Base-by-base conservation (phyloP, 495 filamentous ascomycete genomes). In the Cryomyces antarcticus region DNA sequence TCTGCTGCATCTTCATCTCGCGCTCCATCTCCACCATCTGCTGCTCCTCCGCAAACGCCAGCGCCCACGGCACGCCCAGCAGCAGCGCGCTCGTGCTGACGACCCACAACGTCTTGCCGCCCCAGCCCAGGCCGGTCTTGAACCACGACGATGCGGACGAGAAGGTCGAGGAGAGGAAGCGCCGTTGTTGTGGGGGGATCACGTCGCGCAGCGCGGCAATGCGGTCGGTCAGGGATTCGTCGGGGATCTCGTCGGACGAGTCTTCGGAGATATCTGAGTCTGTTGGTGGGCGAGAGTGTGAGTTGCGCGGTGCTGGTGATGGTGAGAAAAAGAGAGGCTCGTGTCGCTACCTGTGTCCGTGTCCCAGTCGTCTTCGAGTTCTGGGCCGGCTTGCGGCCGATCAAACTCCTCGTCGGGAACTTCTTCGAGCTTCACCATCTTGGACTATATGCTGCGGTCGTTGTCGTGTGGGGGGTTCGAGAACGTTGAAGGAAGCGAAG, bases 391-490 rank as follows among this genome's bases (percentile, higher is more conserved):
- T 61, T 82, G 80, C 52, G 77, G 66, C 47, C 67, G 61, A 56
- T 74, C 65, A 69, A 95, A 93, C 61, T 89, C 83, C 66, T 93
- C 86, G 59, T 97, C 89, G 48, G 87, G 77, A 57, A 97, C 87
- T 65, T 95, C 92, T 51, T 77, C 78, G 50, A 97, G 82, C 63
- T 92, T 81, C 58, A 97, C 89, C 89, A 97, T 97, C 17, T 24
- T 24, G 17, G 17, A 24, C 17, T 24, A 24, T 24, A 24, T 24
- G 17, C 17, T 24, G 17, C 17, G 17, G 17, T 24, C 17, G 17
- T 24, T 2, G 17, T 24, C 17, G 17, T 24, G 17, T 24, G 17
- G 17, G 17, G 17, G 17, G 17, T 24, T 24, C 17, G 17, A 24
- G 2, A 24, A 24, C 17, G 17, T 24, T 24, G 17, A 24, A 2